Evolutionary conservation across 768 basidiomycete species (phyloP).

Genomic region (Rubroboletus satanas): DNA sequence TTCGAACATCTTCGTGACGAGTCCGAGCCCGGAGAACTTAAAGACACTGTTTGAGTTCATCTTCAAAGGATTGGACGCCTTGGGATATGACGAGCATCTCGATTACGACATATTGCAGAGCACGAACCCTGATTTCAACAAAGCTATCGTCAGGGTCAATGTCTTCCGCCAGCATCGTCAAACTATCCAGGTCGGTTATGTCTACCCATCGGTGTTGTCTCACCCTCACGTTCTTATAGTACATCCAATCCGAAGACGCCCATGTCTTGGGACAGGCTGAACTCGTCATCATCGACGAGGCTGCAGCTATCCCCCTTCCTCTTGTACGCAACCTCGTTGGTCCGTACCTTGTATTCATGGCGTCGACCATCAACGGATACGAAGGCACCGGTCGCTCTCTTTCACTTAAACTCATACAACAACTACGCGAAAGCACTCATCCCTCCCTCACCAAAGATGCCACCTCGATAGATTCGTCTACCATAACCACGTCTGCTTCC

Average conservation of each 20-base stretch:
- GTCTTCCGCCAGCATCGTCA: constrained; percentile 91
- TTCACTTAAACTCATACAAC: constrained; percentile 95
- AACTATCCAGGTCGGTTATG: constrained; percentile 80
- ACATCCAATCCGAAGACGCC: constrained; percentile 96
- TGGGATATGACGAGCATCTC: constrained; percentile 96
- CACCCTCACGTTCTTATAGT: constrained; percentile 46
- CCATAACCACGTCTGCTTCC: constrained; percentile 36
- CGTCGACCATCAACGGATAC: constrained; percentile 99
- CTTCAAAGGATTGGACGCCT: constrained; percentile 91
- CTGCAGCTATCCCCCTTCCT: constrained; percentile 95
- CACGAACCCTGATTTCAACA: constrained; percentile 91
- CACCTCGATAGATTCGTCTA: constrained; percentile 38
- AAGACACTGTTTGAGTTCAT: constrained; percentile 98
- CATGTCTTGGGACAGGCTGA: constrained; percentile 98
- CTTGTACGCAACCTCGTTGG: constrained; percentile 94
- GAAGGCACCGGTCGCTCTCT: constrained; percentile 99
- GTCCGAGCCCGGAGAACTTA: constrained; percentile 95
- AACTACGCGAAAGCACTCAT: constrained; percentile 87
- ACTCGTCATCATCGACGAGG: constrained; percentile 96
- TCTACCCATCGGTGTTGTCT: not conserved
- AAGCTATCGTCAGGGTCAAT: constrained; percentile 94
- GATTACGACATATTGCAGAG: constrained; percentile 97
- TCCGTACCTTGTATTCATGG: constrained; percentile 95
- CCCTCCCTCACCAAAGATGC: constrained; percentile 69
- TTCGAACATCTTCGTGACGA: constrained; percentile 97